Evolutionary conservation across 306 rosid genomes (phyloP).

Genomic region (Lotus japonicus): DNA sequence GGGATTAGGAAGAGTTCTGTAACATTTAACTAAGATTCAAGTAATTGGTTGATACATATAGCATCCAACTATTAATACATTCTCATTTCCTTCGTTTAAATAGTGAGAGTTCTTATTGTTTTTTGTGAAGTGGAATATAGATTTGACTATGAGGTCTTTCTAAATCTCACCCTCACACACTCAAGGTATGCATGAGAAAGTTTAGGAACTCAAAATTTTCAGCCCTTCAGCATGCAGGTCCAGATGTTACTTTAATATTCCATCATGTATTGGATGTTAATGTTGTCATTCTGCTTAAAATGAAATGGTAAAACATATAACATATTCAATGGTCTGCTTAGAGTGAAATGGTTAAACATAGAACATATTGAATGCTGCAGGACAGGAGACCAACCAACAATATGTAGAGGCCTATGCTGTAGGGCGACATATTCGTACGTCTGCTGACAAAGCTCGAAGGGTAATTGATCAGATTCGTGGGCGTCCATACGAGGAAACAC

Average conservation of each 20-base stretch:
- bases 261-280: not conserved
- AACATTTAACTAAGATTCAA: not conserved
- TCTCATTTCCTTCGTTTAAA: not conserved
- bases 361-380: conserved; percentile 30
- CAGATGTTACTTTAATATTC: not conserved
- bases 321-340: not conserved
- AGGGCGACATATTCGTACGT: conserved; percentile 37
- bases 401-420: conserved; percentile 33
- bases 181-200: not conserved
- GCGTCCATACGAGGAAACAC: conserved; percentile 33
- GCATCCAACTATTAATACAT: not conserved
- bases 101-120: not conserved
- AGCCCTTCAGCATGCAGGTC: conserved; percentile 2
- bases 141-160: not conserved
- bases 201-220: not conserved
- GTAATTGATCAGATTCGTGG: conserved; percentile 41
- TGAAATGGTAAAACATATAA: not conserved
- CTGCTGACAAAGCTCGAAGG: conserved; percentile 42
- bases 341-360: conserved; percentile 4
- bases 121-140: conserved; percentile 1
- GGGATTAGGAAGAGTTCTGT: not conserved
- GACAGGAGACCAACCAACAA: conserved; percentile 28
- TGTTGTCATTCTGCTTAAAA: conserved; percentile 4
- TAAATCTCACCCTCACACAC: not conserved
- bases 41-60: not conserved